Base-by-base conservation (phyloP, 352 stramenopile species). In the Halophytophthora polymorphica region DNA sequence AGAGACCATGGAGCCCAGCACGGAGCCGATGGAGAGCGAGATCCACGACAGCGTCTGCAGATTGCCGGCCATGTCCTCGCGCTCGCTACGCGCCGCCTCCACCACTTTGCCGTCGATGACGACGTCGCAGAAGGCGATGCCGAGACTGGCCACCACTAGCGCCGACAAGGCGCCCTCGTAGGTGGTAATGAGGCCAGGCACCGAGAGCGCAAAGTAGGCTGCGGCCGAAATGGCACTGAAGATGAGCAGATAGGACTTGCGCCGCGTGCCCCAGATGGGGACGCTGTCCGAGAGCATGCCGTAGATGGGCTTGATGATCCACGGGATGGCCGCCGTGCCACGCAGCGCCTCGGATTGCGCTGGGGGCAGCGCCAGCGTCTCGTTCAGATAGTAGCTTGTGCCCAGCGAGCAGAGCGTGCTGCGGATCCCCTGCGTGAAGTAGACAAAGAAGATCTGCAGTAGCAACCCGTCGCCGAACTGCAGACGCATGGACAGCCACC, bases 381-480 rank as follows among this genome's bases (percentile, higher is more conserved):
- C 74, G 36, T 88, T 90, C 40, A 88, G 59, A 49, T 85, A 90
- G 64, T 88, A 90, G 49, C 79, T 90, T 42, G 79, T 88, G 25
- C 79, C 77, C 12, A 90, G 53, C 12, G 77, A 90, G 56, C 77
- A 90, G 18, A 90, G 63, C 42, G 79, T 90, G 55, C 70, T 86
- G 41, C 79, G 79, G 34, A 90, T 73, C 22, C 79, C 79, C 55
- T 90, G 79, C 15, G 79, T 90, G 41, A 88, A 90, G 74, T 90
- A 90, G 11, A 90, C 79, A 44, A 87, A 90, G 66, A 90, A 90
- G 37, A 90, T 87, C 58, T 90, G 79, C 19, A 88, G 62, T 61
- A 90, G 56, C 23, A 90, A 55, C 6, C 58, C 73, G 53, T 88
- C 73, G 23, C 77, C 79, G 45, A 88, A 88, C 52, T 90, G 77